Evolutionary conservation across 345 rosid genomes (phyloP).

Genomic region (Moringa oleifera): DNA sequence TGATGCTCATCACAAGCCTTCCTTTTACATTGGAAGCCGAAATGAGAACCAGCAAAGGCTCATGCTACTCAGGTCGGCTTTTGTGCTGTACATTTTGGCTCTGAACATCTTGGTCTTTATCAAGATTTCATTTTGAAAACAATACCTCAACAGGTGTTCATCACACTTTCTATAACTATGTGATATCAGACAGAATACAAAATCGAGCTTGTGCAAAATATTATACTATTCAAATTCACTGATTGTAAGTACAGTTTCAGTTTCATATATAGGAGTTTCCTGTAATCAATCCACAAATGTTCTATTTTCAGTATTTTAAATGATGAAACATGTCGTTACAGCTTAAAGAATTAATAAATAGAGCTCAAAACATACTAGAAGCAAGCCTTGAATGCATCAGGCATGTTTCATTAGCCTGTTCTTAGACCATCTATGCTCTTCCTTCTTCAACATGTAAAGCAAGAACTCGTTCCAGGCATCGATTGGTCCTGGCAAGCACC

Average conservation of each 20-base stretch:
- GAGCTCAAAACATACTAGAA: too few relatives aligned
- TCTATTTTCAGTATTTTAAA: too few relatives aligned
- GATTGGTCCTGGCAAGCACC: slow-evolving; percentile 87
- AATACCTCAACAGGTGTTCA: slow-evolving; percentile 13
- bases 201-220: too few relatives aligned
- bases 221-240: too few relatives aligned
- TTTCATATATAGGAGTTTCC: too few relatives aligned
- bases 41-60: slow-evolving; percentile 60
- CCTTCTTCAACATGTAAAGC: slow-evolving; percentile 45
- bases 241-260: too few relatives aligned
- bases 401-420: slow-evolving; percentile 11
- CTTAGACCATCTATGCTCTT: slow-evolving; percentile 2
- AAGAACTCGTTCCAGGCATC: slow-evolving; percentile 72
- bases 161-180: neutral
- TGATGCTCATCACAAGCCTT: slow-evolving; percentile 52
- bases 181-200: too few relatives aligned
- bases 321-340: too few relatives aligned
- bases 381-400: slow-evolving; percentile 1
- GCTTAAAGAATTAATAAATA: neutral
- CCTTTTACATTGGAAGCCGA: slow-evolving; percentile 42
- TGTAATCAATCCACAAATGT: too few relatives aligned
- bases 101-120: slow-evolving; percentile 76
- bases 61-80: slow-evolving; percentile 77
- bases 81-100: slow-evolving; percentile 74
- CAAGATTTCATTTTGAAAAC: slow-evolving; percentile 76